Conservation (phyloP, 2,329 filamentous ascomycete species). For the Myriosclerotinia scirpicola region DNA sequence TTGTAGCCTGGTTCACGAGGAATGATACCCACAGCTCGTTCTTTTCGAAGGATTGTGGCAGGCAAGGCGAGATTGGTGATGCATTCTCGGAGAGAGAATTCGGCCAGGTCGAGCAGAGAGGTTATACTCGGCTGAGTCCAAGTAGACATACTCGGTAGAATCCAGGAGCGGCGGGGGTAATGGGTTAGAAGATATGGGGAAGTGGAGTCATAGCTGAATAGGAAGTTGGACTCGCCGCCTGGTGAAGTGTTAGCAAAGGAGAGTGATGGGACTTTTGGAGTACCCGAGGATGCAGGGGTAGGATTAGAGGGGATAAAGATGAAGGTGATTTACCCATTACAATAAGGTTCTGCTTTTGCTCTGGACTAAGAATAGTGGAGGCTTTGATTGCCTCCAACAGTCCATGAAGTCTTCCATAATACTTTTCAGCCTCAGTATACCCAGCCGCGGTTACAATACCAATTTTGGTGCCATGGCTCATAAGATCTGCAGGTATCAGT, state of each 20-base stretch:
- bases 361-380: slow-evolving; percentile 57
- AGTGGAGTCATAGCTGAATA: slow-evolving; percentile 73
- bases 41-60: slow-evolving; percentile 80
- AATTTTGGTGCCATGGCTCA: slow-evolving; percentile 76
- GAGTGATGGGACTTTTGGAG: not conserved
- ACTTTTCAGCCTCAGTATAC: slow-evolving; percentile 83
- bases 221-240: slow-evolving; percentile 89
- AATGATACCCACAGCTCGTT: slow-evolving; percentile 78
- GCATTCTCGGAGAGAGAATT: slow-evolving; percentile 79
- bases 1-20: slow-evolving; percentile 61
- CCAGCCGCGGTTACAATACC: slow-evolving; percentile 97
- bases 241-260: slow-evolving; percentile 17
- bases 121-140: slow-evolving; percentile 78
- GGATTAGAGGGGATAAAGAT: not conserved
- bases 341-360: slow-evolving; percentile 75
- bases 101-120: slow-evolving; percentile 82
- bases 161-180: slow-evolving; percentile 67
- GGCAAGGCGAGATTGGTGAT: slow-evolving; percentile 76
- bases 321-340: slow-evolving; percentile 62
- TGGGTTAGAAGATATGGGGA: slow-evolving; percentile 67
- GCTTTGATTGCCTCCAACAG: slow-evolving; percentile 75
- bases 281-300: not conserved
- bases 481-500: slow-evolving; percentile 58
- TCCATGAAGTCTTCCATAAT: slow-evolving; percentile 84
- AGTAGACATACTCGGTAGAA: slow-evolving; percentile 72